These are phyloP conservation scores for Tetraselmis striata DNA, from an alignment of 139 green algal species.

Conservation along the genomic window DNA sequence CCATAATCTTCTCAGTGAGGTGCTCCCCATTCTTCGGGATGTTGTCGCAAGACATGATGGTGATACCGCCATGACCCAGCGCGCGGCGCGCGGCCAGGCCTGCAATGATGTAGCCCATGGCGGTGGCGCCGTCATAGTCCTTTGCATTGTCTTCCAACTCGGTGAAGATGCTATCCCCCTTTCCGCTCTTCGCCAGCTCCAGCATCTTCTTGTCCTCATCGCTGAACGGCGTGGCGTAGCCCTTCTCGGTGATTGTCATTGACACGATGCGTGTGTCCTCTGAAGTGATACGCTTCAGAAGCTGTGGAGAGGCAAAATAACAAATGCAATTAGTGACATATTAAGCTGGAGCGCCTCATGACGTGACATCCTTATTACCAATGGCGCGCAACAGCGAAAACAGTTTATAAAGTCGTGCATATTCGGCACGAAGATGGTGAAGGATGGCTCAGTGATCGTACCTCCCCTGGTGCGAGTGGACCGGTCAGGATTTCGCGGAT, in stretches of 20 bases:
- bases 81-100: not conserved
- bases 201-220: not conserved
- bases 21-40: not conserved
- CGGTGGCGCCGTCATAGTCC: not conserved
- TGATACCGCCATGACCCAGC: not conserved
- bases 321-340: too few species aligned
- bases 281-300: not conserved
- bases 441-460: too few species aligned
- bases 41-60: not conserved
- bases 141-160: not conserved
- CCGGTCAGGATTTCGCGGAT: not conserved
- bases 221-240: not conserved
- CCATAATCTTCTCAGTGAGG: not conserved
- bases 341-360: too few species aligned
- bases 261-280: not conserved
- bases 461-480: not conserved
- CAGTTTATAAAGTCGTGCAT: not conserved
- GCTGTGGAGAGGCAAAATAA: not conserved
- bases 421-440: too few species aligned
- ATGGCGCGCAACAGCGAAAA: too few species aligned
- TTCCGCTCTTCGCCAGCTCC: not conserved
- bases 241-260: not conserved
- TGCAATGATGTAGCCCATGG: not conserved
- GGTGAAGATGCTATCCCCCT: not conserved
- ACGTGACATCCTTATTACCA: too few species aligned